Base-by-base conservation (phyloP, 768 basidiomycete species). In the Mycena rebaudengoi region DNA sequence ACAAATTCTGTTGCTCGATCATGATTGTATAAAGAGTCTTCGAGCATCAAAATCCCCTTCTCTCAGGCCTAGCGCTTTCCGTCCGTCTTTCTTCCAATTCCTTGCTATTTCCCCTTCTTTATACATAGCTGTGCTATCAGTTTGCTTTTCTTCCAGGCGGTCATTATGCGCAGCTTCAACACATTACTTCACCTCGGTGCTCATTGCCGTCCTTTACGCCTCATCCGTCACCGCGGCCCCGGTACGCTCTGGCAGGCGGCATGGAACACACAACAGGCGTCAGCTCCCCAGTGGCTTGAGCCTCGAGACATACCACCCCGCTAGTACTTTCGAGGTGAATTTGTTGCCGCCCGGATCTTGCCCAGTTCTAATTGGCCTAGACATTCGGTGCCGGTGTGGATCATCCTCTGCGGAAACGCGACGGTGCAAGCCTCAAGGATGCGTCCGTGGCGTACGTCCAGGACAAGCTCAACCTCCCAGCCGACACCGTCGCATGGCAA, bases 351-450 rank as follows among this genome's bases (percentile, higher is more conserved):
- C n/a, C n/a, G n/a, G n/a, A n/a, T n/a, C n/a, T n/a, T n/a, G n/a
- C n/a, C n/a, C n/a, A n/a, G n/a, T n/a, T n/a, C n/a, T n/a, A n/a
- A n/a, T n/a, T 5, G 5, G 14, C 23, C 25, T 53, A 77, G 77
- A 77, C 71, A 23, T 77, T 74, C 51, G 74, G 71, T 35, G 57
- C 65, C 1, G 76, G 77, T 11, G 65, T 78, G 20, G 74, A 74
- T 20, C 77, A 76, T 45, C 74, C 76, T 7, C 50, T 74, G 21
- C 70, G 72, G 29, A 74, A 70, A 50, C 69, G 74, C 37, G 71
- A 68, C 12, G 53, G 69, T 10, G 62, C 69, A 25, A 62, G 35
- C 32, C 57, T 75, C 23, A 56, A 73, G 46, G 71, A 72, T 18
- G 62, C 75, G 23, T 64, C 77, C 3, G 50, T 71, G 13, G 60